Evolutionary conservation across 164 flowering plant genomes (phyloP).

Genomic region (Paratinospora sagittata): DNA sequence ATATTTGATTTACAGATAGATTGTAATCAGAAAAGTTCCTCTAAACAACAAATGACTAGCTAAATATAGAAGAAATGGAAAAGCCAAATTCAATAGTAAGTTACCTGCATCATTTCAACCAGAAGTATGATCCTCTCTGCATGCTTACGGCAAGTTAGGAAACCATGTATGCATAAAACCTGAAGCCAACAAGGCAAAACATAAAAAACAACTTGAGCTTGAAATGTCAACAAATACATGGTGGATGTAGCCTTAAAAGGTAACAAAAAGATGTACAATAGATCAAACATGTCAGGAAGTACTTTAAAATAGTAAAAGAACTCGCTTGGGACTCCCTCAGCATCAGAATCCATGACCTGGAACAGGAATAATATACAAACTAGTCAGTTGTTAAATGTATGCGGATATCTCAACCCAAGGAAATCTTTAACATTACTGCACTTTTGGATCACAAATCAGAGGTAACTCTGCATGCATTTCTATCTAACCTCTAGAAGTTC

Average conservation of each 20-base stretch:
- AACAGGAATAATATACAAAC: conserved; percentile 7
- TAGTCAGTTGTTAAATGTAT: background rate
- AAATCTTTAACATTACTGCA: background rate
- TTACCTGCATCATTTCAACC: conserved; percentile 99
- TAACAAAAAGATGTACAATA: background rate
- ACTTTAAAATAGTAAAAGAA: conserved; percentile 98
- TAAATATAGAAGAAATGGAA: background rate
- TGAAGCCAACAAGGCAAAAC: conserved; percentile 20
- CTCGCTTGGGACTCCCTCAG: conserved; percentile 99
- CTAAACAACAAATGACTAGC: background rate
- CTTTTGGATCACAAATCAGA: background rate
- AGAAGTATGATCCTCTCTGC: conserved; percentile 97
- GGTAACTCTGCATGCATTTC: background rate
- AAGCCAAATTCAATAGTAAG: background rate
- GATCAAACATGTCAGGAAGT: conserved; percentile 3
- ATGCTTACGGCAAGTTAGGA: conserved; percentile 95
- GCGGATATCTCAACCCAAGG: background rate
- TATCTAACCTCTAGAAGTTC: conserved; percentile 92
- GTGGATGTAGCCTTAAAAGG: background rate
- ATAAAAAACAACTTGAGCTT: background rate
- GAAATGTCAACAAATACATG: background rate
- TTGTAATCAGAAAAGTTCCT: background rate
- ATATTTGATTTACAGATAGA: no score
- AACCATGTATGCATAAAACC: conserved; percentile 99
- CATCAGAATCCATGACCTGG: conserved; percentile 99